Percentiles rank a stretch among this genome's conserved stretches.
phyloP scores from a whole-genome alignment of 768 basidiomycete species.

The Stropharia rugosoannulata region DNA sequence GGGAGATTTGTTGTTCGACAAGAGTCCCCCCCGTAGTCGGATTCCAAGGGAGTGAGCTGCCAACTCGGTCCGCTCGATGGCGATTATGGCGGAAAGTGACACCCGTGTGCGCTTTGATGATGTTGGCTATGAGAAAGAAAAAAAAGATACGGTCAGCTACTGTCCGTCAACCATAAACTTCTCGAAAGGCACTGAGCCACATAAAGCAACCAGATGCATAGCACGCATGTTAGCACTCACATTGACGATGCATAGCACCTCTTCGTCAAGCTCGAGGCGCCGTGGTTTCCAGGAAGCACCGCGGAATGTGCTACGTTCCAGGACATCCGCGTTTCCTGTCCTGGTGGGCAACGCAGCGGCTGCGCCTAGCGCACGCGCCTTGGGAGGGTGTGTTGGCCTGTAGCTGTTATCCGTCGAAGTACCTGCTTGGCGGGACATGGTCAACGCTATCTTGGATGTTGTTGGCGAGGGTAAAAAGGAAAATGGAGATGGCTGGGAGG shows the following conservation, averaged over 20 bases:
- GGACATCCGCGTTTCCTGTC: conserved; percentile 17
- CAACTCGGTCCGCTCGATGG: conserved; percentile 38
- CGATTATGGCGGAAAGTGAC: conserved; percentile 31
- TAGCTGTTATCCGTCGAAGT: conserved; percentile 7
- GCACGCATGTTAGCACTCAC: conserved; percentile 12
- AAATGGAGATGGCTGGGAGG: not conserved
- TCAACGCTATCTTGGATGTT: not conserved
- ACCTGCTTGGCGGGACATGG: not conserved
- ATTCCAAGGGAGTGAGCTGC: conserved; percentile 35
- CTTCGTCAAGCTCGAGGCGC: conserved; percentile 21
- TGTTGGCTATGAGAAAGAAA: conserved; percentile 14
- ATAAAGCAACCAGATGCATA: not conserved
- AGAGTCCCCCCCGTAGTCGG: conserved; percentile 9
- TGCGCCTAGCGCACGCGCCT: conserved; percentile 8
- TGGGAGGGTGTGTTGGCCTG: conserved; percentile 13
- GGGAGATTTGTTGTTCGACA: not conserved
- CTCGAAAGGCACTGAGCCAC: not conserved
- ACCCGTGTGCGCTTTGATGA: conserved; percentile 25
- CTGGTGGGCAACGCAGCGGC: conserved; percentile 10
- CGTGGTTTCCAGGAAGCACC: conserved; percentile 23
- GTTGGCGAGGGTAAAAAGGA: not conserved
- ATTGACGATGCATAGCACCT: conserved; percentile 20
- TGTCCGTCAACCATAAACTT: not conserved
- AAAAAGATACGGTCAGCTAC: not conserved
- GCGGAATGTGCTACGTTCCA: conserved; percentile 20